These are phyloP conservation scores for Cyanidioschyzon merolae DNA, from an alignment of 23 red algal genomes.

Conservation along the genomic window DNA sequence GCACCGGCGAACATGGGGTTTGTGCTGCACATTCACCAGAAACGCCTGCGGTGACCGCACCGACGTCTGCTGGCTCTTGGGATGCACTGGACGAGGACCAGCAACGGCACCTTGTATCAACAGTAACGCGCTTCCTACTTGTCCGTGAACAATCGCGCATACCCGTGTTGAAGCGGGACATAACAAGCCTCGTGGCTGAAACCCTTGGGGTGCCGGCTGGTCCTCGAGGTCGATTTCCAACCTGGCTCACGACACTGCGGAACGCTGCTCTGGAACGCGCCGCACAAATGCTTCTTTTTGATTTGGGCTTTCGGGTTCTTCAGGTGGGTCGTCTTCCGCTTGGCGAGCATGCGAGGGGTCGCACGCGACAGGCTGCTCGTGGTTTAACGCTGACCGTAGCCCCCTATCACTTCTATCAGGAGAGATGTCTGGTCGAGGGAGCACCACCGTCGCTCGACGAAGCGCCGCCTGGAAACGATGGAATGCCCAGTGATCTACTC, in stretches of 20 bases:
- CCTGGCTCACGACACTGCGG: not conserved
- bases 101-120: not conserved
- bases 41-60: too few relatives aligned
- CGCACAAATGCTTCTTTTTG: not conserved
- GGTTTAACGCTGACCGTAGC: not conserved
- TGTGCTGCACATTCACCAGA: too few relatives aligned
- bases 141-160: not conserved
- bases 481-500: not conserved
- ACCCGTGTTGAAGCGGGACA: not conserved
- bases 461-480: not conserved
- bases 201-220: not conserved
- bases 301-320: not conserved
- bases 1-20: too few relatives aligned
- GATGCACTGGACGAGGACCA: not conserved
- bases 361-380: not conserved
- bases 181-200: not conserved
- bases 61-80: not conserved
- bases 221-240: not conserved
- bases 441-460: not conserved
- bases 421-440: not conserved
- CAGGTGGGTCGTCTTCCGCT: slow-evolving; percentile 1
- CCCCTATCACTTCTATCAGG: not conserved
- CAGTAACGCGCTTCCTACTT: not conserved
- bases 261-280: not conserved
- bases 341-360: not conserved